Base-by-base conservation (phyloP, 2,329 filamentous ascomycete genomes). In the Ceratocystis diversiconidia region DNA sequence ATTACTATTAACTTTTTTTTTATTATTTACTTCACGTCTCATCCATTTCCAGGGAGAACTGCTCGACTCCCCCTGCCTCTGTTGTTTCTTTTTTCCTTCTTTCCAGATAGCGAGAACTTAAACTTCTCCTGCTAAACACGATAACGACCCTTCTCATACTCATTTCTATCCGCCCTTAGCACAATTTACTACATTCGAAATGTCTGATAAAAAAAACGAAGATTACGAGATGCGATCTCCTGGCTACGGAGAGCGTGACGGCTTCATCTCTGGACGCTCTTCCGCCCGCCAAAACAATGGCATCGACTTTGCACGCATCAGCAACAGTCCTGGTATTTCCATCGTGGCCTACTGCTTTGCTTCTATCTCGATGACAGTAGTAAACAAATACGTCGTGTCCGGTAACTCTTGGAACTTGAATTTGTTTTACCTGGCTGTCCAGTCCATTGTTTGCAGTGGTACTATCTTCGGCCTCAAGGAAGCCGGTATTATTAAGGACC, bases 281-380 rank as follows among this genome's bases (percentile, higher is more conserved):
- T 77, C 68, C 68, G 48, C 41, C 41, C 60, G 65, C 46, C 50
- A 66, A 17, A 36, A 30, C 48, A 59, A 62, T 55, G 50, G 55
- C 65, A 69, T 76, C 55, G 75, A 74, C 67, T 68, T 80, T 55
- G 75, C 79, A 68, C 77, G 79, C 71, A 74, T 90, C 69, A 82
- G 86, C 72, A 90, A 91, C 77, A 94, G 85, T 75, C 89, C 91
- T 17, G 79, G 84, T 59, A 74, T 94, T 61, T 91, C 92, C 25
- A 89, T 99, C 71, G 74, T 95, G 70, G 85, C 89, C 61, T 99
- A 99, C 80, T 99, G 94, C 76, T 80, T 88, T 72, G 90, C 92
- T 64, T 96, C 92, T n/a, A 99, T 99, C 74, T 84, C 92, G 75
- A 99, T 99, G 94, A 99, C 94, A 6, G 89, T 96, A n/a, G 94